These are phyloP conservation scores for Phytophthora megakarya DNA, from an alignment of 352 stramenopile genomes.

Conservation along the genomic window DNA sequence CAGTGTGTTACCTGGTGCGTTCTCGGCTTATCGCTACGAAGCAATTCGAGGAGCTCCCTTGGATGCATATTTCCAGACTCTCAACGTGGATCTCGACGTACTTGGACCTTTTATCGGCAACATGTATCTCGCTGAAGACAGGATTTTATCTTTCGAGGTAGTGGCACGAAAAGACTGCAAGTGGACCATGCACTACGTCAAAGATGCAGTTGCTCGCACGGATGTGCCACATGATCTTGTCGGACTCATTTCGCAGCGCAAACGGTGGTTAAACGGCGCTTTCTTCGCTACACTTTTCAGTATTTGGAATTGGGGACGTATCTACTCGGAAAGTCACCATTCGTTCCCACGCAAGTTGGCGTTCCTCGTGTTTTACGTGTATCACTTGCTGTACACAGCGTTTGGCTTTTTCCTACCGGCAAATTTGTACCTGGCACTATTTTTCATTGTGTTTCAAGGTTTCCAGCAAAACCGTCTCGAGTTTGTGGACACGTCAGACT, in stretches of 20 bases:
- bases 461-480: conserved; percentile 85
- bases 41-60: conserved; percentile 79
- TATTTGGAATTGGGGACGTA: conserved; percentile 84
- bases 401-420: conserved; percentile 79
- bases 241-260: conserved; percentile 84
- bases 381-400: conserved; percentile 74
- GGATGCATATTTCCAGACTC: conserved; percentile 86
- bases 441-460: conserved; percentile 89
- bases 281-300: conserved; percentile 90
- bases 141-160: conserved; percentile 87
- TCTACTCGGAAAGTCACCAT: conserved; percentile 86
- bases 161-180: conserved; percentile 80
- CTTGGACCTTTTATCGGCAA: conserved; percentile 86
- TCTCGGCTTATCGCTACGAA: conserved; percentile 85
- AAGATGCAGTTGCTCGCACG: conserved; percentile 80
- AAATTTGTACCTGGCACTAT: conserved; percentile 86
- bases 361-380: conserved; percentile 78
- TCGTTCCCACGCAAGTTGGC: conserved; percentile 70
- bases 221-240: conserved; percentile 85
- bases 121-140: conserved; percentile 90
- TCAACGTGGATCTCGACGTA: conserved; percentile 79
- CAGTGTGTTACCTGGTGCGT: conserved; percentile 83
- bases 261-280: conserved; percentile 85
- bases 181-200: conserved; percentile 91
- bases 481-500: conserved; percentile 83